Conservation (phyloP, 2,329 filamentous ascomycete species). For the Sarocladiaceae sp. region DNA sequence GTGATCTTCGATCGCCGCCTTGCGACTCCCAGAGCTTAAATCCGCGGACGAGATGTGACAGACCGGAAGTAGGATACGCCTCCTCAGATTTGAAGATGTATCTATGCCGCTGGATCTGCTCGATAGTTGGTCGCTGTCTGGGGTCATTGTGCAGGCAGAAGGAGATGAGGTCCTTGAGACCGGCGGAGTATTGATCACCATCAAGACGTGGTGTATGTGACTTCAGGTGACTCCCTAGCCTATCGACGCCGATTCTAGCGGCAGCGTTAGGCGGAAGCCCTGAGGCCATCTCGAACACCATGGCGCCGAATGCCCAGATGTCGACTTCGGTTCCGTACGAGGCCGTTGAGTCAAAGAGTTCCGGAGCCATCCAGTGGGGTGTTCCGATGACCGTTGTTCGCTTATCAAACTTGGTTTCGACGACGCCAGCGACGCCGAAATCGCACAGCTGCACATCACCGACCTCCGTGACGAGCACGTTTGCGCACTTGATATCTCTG, state of each 20-base stretch:
- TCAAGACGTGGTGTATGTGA: conserved; percentile 62
- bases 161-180: conserved; percentile 62
- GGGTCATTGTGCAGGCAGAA: conserved; percentile 68
- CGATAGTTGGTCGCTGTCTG: conserved; percentile 60
- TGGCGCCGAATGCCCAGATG: conserved; percentile 80
- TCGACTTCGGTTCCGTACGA: conserved; percentile 69
- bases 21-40: conserved; percentile 71
- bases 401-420: conserved; percentile 71
- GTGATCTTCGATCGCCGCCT: conserved; percentile 62
- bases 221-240: conserved; percentile 52
- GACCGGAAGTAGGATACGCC: conserved; percentile 55
- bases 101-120: conserved; percentile 61
- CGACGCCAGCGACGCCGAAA: conserved; percentile 74
- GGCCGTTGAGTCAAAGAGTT: conserved; percentile 59
- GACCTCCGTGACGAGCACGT: conserved; percentile 71
- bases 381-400: conserved; percentile 77
- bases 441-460: conserved; percentile 77
- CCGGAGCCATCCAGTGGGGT: conserved; percentile 81
- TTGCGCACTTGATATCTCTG: conserved; percentile 69
- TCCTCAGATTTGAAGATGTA: conserved; percentile 60
- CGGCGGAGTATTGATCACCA: conserved; percentile 63
- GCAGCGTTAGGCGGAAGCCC: conserved; percentile 66
- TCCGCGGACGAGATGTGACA: conserved; percentile 61
- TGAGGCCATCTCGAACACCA: conserved; percentile 74
- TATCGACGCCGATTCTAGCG: conserved; percentile 40